Evolutionary conservation across 495 filamentous ascomycete species (phyloP).

Genomic region (Neurospora sp.): DNA sequence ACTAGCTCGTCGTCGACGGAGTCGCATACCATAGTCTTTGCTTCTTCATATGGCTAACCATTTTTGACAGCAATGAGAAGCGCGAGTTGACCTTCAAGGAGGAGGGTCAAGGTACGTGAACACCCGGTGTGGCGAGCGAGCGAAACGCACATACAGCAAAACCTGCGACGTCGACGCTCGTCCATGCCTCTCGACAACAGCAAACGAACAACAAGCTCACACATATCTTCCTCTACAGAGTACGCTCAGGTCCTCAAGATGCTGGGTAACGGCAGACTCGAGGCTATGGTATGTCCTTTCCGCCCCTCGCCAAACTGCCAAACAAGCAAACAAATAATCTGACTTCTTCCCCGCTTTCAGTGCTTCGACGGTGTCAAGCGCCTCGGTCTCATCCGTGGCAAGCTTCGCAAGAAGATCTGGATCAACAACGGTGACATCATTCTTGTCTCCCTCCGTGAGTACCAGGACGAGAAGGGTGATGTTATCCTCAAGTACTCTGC

Average conservation of each 20-base stretch:
- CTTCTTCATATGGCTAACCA: not conserved
- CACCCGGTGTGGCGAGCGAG: constrained; percentile 4
- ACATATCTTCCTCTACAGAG: constrained; percentile 39
- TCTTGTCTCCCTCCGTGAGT: constrained; percentile 90
- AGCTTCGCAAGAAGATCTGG: constrained; percentile 96
- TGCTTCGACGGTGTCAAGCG: constrained; percentile 94
- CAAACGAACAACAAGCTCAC: constrained; percentile 12
- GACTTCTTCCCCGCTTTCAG: constrained; percentile 61
- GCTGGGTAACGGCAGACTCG: constrained; percentile 94
- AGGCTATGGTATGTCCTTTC: constrained; percentile 43
- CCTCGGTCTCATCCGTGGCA: constrained; percentile 80
- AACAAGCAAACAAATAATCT: not conserved
- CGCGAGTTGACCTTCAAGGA: constrained; percentile 97
- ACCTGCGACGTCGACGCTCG: not conserved
- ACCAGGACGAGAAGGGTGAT: constrained; percentile 98
- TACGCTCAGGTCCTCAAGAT: constrained; percentile 99
- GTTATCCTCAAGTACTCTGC: constrained; percentile 98
- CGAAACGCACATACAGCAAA: not conserved
- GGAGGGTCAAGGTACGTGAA: constrained; percentile 71
- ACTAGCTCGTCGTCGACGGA: not conserved
- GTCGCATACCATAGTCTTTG: not conserved
- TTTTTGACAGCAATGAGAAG: constrained; percentile 74
- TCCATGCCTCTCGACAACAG: not conserved
- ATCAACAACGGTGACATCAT: constrained; percentile 99
- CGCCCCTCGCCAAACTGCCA: not conserved